Conservation (phyloP, 2,329 filamentous ascomycete species). For the Botrytis fragariae region DNA sequence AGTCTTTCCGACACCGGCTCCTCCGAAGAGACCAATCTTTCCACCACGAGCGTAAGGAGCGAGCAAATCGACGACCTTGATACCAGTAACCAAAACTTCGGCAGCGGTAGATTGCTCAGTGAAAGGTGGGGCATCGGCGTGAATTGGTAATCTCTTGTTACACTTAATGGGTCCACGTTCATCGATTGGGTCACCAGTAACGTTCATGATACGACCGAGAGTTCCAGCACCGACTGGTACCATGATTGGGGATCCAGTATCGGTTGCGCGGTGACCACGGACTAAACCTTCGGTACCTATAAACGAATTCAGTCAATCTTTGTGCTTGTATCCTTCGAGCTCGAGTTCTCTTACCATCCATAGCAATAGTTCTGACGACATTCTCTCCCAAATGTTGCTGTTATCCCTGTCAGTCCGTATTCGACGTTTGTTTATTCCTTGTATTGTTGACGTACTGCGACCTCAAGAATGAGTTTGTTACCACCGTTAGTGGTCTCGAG, state of each 20-base stretch:
- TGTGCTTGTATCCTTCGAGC: conserved; percentile 21
- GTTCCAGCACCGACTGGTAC: conserved; percentile 92
- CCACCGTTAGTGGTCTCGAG: conserved; percentile 87
- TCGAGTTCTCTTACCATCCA: conserved; percentile 76
- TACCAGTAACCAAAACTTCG: conserved; percentile 97
- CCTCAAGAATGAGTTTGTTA: conserved; percentile 93
- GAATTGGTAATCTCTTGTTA: conserved; percentile 83
- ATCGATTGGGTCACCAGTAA: conserved; percentile 99
- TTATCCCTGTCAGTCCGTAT: conserved; percentile 41
- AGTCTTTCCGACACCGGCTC: conserved; percentile 99
- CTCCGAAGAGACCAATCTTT: conserved; percentile 99
- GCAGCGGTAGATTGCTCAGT: conserved; percentile 93
- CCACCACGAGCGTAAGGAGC: conserved; percentile 99
- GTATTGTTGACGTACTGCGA: conserved; percentile 66
- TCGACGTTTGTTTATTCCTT: conserved; percentile 23
- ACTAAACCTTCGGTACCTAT: conserved; percentile 98
- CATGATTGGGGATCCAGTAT: conserved; percentile 93
- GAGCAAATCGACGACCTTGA: conserved; percentile 99
- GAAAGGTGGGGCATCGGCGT: conserved; percentile 91
- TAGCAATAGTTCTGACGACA: conserved; percentile 99
- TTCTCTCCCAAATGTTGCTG: conserved; percentile 99
- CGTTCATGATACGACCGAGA: conserved; percentile 99
- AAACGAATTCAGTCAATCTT: conserved; percentile 30
- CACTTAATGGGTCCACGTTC: conserved; percentile 98
- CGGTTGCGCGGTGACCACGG: conserved; percentile 78